Base-by-base conservation (phyloP, 495 filamentous ascomycete genomes). In the Amorphotheca resinae region DNA sequence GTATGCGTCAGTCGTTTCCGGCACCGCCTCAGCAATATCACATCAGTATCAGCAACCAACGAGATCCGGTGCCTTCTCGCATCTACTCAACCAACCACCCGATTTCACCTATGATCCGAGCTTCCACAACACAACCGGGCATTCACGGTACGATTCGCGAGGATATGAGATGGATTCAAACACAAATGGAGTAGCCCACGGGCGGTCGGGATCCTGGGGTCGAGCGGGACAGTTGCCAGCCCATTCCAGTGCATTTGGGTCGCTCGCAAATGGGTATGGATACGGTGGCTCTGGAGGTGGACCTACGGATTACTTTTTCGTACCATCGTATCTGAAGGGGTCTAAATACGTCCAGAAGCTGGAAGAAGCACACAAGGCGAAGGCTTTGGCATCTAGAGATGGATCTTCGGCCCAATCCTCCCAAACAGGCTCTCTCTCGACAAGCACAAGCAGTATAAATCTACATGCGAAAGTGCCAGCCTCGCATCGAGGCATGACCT, bases 1-100 rank as follows among this genome's bases (percentile, higher is more conserved):
- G 23, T 93, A 93, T 68, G 84, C 87, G 36, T 85, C 85, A 40
- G 82, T 87, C 38, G 73, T 82, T 39, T 80, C 86, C 23, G 83
- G 84, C 42, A 64, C 78, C 53, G 68, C 72, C 48, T 51, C 61
- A 51, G 43, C 51, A 46, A 25, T 53, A 48, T 50, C 44, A 37
- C 54, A 49, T 50, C 34, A 38, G 47, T 63, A 53, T 41, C 56
- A 65, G 18, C 64, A 70, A 32, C 62, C 69, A 54, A 52, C 60
- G 53, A 72, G 64, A 45, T 63, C 62, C 34, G 68, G 59, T 56
- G 67, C 70, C 33, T 74, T 83, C 53, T 73, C 79, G 1, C 73
- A 81, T 52, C 64, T 84, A 15, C 64, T 78, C 20, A 76, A 72
- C 59, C 62, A 72, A 31, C 63, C 60, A 44, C 58, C 66, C 49